These are phyloP conservation scores for Penicillium sp. DNA, from an alignment of 2,329 filamentous ascomycete species.

Conservation along the genomic window DNA sequence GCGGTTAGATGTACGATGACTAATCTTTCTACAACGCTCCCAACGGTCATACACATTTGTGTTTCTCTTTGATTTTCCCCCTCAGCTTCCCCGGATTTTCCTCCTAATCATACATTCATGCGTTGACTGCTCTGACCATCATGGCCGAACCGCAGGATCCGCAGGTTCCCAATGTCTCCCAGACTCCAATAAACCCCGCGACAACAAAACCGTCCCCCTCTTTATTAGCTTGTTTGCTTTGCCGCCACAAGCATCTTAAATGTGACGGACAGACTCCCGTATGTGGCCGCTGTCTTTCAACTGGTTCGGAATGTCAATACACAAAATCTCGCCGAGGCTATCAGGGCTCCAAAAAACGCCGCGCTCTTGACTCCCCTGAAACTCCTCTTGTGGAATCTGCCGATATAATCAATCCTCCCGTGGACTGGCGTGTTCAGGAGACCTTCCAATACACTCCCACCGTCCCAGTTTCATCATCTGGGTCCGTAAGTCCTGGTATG, in stretches of 20 bases:
- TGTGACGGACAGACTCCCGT: slow-evolving; percentile 67
- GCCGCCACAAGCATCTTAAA: slow-evolving; percentile 66
- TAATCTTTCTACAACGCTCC: background rate
- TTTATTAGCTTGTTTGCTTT: slow-evolving; percentile 49
- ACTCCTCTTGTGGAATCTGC: slow-evolving; percentile 51
- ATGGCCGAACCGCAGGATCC: slow-evolving; percentile 26
- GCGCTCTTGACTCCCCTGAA: slow-evolving; percentile 32
- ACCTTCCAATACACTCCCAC: slow-evolving; percentile 25
- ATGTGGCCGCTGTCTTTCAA: slow-evolving; percentile 65
- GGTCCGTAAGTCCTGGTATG: slow-evolving; percentile 26
- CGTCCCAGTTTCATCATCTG: slow-evolving; percentile 24
- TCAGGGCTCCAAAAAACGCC: slow-evolving; percentile 61
- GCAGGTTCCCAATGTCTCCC: slow-evolving; percentile 17
- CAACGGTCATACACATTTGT: background rate
- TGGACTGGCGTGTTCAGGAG: slow-evolving; percentile 40
- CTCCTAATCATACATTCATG: background rate
- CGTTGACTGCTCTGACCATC: background rate
- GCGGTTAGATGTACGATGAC: background rate
- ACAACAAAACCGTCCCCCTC: slow-evolving; percentile 30
- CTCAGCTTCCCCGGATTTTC: background rate
- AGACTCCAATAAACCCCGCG: background rate
- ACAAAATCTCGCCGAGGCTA: slow-evolving; percentile 73
- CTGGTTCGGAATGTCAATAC: slow-evolving; percentile 65
- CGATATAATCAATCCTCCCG: slow-evolving; percentile 38
- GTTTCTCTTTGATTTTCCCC: background rate